Evolutionary conservation across 331 rosid genomes (phyloP).

Genomic region (Saraca asoca): DNA sequence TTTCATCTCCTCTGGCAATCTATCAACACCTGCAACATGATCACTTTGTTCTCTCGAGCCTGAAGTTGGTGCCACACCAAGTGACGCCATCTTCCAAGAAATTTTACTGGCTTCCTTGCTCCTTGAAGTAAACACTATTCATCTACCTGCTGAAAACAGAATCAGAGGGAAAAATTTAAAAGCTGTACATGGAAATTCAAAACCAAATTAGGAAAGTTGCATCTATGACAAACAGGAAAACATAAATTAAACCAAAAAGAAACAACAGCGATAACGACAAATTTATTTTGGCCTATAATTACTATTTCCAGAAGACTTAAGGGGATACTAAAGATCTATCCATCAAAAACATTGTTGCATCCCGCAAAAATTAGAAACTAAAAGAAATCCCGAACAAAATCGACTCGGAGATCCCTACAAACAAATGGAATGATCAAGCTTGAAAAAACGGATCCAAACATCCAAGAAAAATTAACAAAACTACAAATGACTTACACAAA

Average conservation of each 20-base stretch:
- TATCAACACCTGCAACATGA: slow-evolving; percentile 70
- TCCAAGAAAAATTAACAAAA: slow-evolving; percentile 30
- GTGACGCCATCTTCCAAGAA: slow-evolving; percentile 60
- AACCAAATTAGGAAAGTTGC: slow-evolving; percentile 14
- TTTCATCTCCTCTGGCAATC: slow-evolving; percentile 92
- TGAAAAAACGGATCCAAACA: slow-evolving; percentile 29
- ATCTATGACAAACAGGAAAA: slow-evolving; percentile 14
- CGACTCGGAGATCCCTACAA: slow-evolving; percentile 37
- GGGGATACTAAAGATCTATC: slow-evolving; percentile 34
- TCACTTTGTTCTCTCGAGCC: slow-evolving; percentile 67
- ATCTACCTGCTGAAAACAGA: slow-evolving; percentile 53
- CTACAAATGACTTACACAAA: neutral
- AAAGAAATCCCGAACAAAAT: slow-evolving; percentile 15
- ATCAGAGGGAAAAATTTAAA: slow-evolving; percentile 3
- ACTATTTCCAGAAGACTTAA: neutral
- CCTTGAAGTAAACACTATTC: slow-evolving; percentile 43
- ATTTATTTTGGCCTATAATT: slow-evolving; percentile 20
- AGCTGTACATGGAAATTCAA: slow-evolving; percentile 18
- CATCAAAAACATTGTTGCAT: slow-evolving; percentile 10
- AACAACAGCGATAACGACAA: slow-evolving; percentile 15
- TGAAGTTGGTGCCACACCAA: slow-evolving; percentile 78
- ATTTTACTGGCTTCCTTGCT: slow-evolving; percentile 31
- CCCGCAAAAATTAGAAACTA: slow-evolving; percentile 15
- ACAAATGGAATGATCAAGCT: slow-evolving; percentile 8
- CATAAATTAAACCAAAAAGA: neutral